Percentiles rank a stretch among this genome's conserved stretches.
phyloP scores from a whole-genome alignment of 2,329 filamentous ascomycete genomes.

The Arthrobotrys sinensis region DNA sequence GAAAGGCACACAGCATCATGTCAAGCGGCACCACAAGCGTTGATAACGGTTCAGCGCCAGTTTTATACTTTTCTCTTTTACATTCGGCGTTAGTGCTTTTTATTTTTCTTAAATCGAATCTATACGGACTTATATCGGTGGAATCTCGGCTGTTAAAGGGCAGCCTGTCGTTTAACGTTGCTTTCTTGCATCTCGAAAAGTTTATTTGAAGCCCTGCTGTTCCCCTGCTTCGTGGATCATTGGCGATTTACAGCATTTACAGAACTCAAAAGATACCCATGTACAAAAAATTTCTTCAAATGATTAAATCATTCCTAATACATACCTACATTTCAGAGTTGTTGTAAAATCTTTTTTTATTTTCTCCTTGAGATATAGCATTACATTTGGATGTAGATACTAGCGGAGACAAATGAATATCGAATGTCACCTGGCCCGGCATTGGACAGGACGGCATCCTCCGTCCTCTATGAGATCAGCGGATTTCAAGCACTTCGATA shows the following conservation, averaged over 20 bases:
- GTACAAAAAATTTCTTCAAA: constrained; percentile 25
- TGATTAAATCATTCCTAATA: background rate
- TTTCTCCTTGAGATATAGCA: background rate
- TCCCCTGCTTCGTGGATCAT: background rate
- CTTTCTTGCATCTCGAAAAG: constrained; percentile 28
- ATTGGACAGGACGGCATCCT: background rate
- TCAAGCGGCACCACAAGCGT: background rate
- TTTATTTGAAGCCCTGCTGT: constrained; percentile 32
- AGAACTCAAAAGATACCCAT: constrained; percentile 43
- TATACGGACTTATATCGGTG: constrained; percentile 23
- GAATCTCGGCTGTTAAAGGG: constrained; percentile 10
- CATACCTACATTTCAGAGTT: background rate
- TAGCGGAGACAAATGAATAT: background rate
- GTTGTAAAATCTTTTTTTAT: background rate
- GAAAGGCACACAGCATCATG: background rate
- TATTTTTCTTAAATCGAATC: background rate
- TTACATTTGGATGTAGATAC: background rate
- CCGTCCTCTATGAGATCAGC: background rate
- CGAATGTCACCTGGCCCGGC: background rate
- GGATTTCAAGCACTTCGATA: no score
- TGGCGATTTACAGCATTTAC: constrained; percentile 15
- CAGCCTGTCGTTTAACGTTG: constrained; percentile 1
- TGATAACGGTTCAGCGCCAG: background rate
- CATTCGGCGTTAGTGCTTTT: constrained; percentile 13
- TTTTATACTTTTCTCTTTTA: background rate